Percentiles rank a stretch among this genome's conserved stretches.
These are phyloP conservation scores for Physcomitrium patens DNA, from an alignment of 225 moss, liverwort and hornwort species.

Conservation along the genomic window DNA sequence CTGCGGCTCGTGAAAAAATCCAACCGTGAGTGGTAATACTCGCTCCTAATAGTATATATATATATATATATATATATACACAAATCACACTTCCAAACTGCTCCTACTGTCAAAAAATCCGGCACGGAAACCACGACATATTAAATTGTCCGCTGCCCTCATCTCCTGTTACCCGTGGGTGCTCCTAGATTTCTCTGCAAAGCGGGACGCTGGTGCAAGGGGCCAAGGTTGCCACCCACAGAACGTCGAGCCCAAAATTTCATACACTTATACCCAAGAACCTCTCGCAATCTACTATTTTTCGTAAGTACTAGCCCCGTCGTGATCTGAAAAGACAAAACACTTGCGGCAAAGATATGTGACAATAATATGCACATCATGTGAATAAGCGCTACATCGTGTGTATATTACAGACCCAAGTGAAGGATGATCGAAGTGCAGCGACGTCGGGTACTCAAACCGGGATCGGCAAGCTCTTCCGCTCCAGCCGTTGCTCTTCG, in stretches of 20 bases:
- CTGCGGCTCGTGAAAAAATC: constrained; percentile 17
- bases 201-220: too few species aligned
- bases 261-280: background rate
- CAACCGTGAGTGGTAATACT: constrained; percentile 26
- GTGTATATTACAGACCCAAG: constrained; percentile 34
- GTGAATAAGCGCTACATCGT: constrained; percentile 32
- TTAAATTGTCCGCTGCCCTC: background rate
- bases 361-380: constrained; percentile 38
- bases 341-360: constrained; percentile 4
- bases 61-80: too few species aligned
- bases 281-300: background rate
- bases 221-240: background rate
- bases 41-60: background rate
- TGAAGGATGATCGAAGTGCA: background rate
- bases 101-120: background rate
- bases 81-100: background rate
- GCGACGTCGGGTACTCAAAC: constrained; percentile 12
- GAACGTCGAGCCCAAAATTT: background rate
- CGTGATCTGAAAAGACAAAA: background rate
- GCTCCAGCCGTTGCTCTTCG: constrained; percentile 26
- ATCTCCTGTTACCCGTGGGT: background rate
- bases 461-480: constrained; percentile 24
- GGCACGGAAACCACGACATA: background rate
- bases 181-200: background rate
- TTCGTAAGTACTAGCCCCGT: background rate